phyloP scores from a whole-genome alignment of 306 rosid genomes.

The Prunus padus region DNA sequence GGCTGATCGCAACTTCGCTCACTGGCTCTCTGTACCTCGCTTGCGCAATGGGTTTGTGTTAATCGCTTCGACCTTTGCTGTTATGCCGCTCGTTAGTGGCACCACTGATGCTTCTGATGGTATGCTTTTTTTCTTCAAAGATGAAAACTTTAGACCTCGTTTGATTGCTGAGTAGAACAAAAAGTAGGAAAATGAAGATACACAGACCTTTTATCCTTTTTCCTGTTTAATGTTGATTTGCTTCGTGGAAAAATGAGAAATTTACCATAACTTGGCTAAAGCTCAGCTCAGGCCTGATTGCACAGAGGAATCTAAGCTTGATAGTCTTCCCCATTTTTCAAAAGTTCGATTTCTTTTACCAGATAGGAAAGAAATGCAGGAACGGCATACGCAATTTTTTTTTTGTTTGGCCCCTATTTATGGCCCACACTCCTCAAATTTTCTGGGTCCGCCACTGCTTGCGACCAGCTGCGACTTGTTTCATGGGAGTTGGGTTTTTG shows the following conservation, averaged over 20 bases:
- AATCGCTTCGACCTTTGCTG: constrained; percentile 37
- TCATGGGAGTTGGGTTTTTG: constrained; percentile 44
- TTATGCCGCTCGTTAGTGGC: constrained; percentile 39
- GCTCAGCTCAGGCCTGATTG: background rate
- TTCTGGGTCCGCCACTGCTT: too few relatives aligned
- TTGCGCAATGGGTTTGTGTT: constrained; percentile 21
- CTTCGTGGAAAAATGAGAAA: constrained; percentile 8
- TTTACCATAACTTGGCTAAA: background rate
- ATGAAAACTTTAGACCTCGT: constrained; percentile 7
- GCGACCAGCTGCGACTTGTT: constrained; percentile 23
- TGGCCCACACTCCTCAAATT: too few relatives aligned
- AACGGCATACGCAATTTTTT: too few relatives aligned
- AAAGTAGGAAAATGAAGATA: constrained; percentile 17
- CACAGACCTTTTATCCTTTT: background rate
- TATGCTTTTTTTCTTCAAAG: constrained; percentile 26
- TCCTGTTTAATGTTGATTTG: constrained; percentile 1
- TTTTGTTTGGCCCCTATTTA: too few relatives aligned
- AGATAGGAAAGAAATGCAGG: background rate
- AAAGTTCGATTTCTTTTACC: background rate
- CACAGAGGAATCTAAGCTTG: background rate
- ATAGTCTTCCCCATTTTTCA: background rate
- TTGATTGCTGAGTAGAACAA: constrained; percentile 11
- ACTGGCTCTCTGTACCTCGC: constrained; percentile 10
- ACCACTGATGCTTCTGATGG: constrained; percentile 82
- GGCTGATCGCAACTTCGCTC: constrained; percentile 30